Evolutionary conservation across 192 early-diverging fungal species (phyloP).

Genomic region (Coemansia sp.): DNA sequence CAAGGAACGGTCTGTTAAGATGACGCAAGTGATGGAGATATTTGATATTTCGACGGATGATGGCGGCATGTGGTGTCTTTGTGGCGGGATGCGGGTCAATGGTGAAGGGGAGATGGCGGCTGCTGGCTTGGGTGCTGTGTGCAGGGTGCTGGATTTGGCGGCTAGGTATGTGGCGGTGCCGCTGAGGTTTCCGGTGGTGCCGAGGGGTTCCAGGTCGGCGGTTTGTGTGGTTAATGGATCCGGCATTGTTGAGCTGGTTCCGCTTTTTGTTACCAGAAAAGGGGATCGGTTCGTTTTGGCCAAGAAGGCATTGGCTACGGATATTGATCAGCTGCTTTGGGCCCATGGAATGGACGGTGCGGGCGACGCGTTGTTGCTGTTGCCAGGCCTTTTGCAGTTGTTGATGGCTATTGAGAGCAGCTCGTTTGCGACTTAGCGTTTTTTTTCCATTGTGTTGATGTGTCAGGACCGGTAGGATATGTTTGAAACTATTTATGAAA

Average conservation of each 20-base stretch:
- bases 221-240: constrained; percentile 7
- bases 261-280: constrained; percentile 23
- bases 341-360: constrained; percentile 14
- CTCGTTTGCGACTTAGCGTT: constrained; percentile 27
- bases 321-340: constrained; percentile 35
- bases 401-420: constrained; percentile 34
- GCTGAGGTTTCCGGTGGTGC: constrained; percentile 29
- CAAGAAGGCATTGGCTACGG: constrained; percentile 13
- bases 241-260: constrained; percentile 14
- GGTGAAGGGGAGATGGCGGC: constrained; percentile 19
- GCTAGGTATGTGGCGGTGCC: constrained; percentile 15
- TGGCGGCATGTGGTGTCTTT: constrained; percentile 27
- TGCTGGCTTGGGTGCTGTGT: constrained; percentile 32
- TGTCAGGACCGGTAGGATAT: too few species aligned
- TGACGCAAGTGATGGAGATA: background rate
- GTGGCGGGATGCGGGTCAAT: constrained; percentile 17
- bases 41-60: constrained; percentile 22
- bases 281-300: constrained; percentile 16
- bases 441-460: background rate
- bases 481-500: too few species aligned
- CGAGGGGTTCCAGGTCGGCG: constrained; percentile 24
- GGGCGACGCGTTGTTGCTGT: constrained; percentile 8
- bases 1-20: constrained; percentile 16
- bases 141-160: constrained; percentile 16
- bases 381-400: constrained; percentile 29